phyloP scores from a whole-genome alignment of 108 stramenopile genomes.

The Aurantiochytrium sp. region DNA sequence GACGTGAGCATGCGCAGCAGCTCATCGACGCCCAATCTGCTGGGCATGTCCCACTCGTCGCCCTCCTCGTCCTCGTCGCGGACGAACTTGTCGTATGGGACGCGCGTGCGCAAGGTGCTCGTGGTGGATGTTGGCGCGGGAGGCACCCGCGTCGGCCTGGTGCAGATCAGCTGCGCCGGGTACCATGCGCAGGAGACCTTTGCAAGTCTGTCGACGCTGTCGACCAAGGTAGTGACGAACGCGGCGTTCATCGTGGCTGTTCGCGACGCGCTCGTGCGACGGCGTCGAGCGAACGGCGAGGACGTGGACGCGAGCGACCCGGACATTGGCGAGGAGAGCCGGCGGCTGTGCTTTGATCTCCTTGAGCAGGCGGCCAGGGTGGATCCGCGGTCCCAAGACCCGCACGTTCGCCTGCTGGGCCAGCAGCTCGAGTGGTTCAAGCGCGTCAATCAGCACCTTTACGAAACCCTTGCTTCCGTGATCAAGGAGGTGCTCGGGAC shows the following conservation, averaged over 20 bases:
- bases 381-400: neutral
- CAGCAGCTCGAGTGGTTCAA: neutral
- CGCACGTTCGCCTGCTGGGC: neutral
- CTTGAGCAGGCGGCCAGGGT: neutral
- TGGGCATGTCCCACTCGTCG: neutral
- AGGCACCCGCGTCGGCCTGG: neutral
- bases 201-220: neutral
- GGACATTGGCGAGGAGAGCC: neutral
- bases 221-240: neutral
- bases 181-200: neutral
- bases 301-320: neutral
- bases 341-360: neutral
- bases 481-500: neutral
- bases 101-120: neutral
- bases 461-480: neutral
- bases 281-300: neutral
- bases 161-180: neutral
- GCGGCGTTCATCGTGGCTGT: neutral
- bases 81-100: neutral
- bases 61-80: neutral
- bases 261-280: neutral
- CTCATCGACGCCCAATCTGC: neutral
- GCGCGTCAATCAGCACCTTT: neutral
- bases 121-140: conserved; percentile 16
- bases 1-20: neutral